These are phyloP conservation scores for Emericellopsis atlantica DNA, from an alignment of 2,329 filamentous ascomycete genomes.

Conservation along the genomic window DNA sequence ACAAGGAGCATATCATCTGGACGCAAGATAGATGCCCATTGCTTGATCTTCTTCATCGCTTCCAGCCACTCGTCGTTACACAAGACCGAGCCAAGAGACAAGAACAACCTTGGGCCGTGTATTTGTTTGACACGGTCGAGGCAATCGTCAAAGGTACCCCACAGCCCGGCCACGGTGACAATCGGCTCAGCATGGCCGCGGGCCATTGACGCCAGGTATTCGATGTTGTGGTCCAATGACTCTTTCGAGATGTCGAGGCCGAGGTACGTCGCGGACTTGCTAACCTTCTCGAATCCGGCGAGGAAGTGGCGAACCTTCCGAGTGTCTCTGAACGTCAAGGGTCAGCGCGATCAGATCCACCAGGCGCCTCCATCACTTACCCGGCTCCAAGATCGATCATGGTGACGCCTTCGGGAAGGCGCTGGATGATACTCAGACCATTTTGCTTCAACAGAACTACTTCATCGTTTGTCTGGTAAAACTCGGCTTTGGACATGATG, in stretches of 20 bases:
- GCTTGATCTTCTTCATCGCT: conserved; percentile 19
- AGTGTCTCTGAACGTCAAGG: conserved; percentile 19
- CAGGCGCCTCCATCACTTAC: conserved; percentile 13
- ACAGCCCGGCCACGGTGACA: conserved; percentile 22
- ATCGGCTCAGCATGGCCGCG: conserved; percentile 12
- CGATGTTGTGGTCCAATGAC: conserved; percentile 20
- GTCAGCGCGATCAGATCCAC: background rate
- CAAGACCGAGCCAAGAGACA: conserved; percentile 27
- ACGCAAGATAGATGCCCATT: conserved; percentile 21
- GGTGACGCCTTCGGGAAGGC: conserved; percentile 15
- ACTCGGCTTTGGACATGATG: conserved; percentile 24
- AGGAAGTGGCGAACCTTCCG: conserved; percentile 25
- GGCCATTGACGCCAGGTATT: conserved; percentile 12
- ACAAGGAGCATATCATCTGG: conserved; percentile 21
- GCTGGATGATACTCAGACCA: conserved; percentile 19
- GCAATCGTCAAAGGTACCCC: conserved; percentile 25
- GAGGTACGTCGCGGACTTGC: conserved; percentile 18
- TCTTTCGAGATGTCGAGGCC: conserved; percentile 25
- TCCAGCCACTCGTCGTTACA: conserved; percentile 25
- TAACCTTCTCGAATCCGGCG: conserved; percentile 16
- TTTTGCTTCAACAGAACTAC: conserved; percentile 20
- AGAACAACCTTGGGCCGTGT: conserved; percentile 19
- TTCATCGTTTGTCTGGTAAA: conserved; percentile 28
- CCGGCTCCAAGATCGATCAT: conserved; percentile 28
- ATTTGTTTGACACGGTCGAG: conserved; percentile 16